phyloP scores from a whole-genome alignment of 2,329 filamentous ascomycete genomes.

The Coniochaeta sp. region DNA sequence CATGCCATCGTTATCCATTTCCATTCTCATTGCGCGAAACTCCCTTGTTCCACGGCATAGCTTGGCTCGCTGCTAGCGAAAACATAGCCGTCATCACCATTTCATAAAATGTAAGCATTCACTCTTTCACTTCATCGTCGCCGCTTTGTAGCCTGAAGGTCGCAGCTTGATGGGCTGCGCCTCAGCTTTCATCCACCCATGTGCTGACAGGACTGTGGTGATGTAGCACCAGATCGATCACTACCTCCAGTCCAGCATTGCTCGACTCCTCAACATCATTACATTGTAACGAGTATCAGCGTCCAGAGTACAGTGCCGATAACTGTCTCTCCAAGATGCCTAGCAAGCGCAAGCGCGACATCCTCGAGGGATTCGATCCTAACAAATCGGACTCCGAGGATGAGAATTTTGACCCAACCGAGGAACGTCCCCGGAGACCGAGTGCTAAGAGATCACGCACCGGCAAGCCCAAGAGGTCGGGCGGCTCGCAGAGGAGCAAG shows the following conservation, averaged over 20 bases:
- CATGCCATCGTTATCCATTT: neutral
- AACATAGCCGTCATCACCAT: neutral
- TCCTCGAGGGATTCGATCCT: conserved; percentile 53
- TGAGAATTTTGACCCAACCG: conserved; percentile 55
- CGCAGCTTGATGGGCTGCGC: neutral
- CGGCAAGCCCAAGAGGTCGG: conserved; percentile 23
- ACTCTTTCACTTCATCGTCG: neutral
- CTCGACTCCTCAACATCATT: neutral
- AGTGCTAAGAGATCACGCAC: conserved; percentile 26
- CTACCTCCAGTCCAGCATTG: neutral
- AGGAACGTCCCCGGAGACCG: conserved; percentile 31
- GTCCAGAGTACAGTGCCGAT: neutral
- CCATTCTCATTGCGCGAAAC: neutral
- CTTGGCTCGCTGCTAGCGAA: neutral
- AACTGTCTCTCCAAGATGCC: conserved; percentile 24
- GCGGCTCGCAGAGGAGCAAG: conserved; percentile 15
- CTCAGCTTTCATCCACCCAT: neutral
- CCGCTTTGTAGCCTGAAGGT: neutral
- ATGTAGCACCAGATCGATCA: neutral
- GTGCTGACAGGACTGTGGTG: neutral
- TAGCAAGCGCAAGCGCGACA: conserved; percentile 49
- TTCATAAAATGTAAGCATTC: neutral
- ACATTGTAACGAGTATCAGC: neutral
- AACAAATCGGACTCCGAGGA: conserved; percentile 61
- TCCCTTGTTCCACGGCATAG: neutral